phyloP scores from a whole-genome alignment of 306 rosid genomes.

The Cucumis sativus region DNA sequence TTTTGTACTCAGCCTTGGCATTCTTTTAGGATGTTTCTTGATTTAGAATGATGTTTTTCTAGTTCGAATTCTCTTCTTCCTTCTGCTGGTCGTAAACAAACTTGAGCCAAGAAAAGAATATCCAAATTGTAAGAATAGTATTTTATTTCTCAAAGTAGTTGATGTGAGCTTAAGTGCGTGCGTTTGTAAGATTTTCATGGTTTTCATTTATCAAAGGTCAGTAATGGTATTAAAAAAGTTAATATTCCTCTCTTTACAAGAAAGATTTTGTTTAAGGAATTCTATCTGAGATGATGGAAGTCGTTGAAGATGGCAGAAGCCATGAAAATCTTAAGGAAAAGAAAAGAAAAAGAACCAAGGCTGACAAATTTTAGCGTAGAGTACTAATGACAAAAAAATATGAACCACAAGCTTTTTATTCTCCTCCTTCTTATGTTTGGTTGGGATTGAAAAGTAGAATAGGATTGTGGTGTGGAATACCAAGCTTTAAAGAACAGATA shows the following conservation, averaged over 20 bases:
- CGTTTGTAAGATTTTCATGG: neutral
- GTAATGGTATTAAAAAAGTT: neutral
- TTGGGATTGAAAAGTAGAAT: neutral
- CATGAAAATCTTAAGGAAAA: too few species aligned
- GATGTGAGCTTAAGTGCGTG: neutral
- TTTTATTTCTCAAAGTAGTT: neutral
- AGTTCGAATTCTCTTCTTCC: too few species aligned
- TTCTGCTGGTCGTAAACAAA: neutral
- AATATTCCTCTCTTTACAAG: neutral
- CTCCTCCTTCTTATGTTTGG: neutral
- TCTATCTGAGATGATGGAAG: neutral
- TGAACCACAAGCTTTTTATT: constrained; percentile 1
- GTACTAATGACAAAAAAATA: neutral
- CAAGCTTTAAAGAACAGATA: neutral
- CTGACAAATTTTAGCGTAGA: neutral
- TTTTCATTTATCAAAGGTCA: too few species aligned
- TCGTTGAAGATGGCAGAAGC: too few species aligned
- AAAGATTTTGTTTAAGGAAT: neutral
- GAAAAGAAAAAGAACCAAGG: neutral
- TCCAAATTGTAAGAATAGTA: neutral
- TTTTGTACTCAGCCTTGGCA: too few species aligned
- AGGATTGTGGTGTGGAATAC: neutral
- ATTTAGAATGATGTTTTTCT: too few species aligned
- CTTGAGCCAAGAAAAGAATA: neutral
- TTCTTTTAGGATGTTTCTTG: too few species aligned